Evolutionary conservation across 1,284 basidiomycete genomes (phyloP), one percentile per base, ranked within the genome.

Genomic region (Marasmius fiardii): DNA sequence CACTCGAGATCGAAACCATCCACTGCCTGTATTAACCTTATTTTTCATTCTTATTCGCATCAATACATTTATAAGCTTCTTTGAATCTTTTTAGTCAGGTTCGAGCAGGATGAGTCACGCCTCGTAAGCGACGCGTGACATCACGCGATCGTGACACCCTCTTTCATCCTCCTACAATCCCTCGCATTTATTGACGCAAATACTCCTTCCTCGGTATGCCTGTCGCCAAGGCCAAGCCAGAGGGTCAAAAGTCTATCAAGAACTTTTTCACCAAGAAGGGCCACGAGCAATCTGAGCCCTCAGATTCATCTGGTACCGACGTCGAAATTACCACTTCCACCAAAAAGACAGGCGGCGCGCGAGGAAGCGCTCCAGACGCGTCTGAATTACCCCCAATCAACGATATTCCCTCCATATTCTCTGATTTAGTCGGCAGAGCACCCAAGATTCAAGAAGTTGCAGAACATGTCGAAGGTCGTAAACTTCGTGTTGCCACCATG

Each of bases 401-500:
- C 64, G 80, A 90, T 58, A 88, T 96, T 59, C 80, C 88, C 21
- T 78, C 82, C 47, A 97, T 98, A 67, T 98, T 98, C 69, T 76
- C 79, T 53, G 92, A 98, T 70, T 81, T 98, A 51, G 83, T 94
- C 58, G 71, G 79, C 55, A 85, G 79, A 59, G 80, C 86, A n/a
- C 83, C 89, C 10, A 75, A 85, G 51, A 82, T 93, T 59, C 80
- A 83, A 62, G 70, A 78, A 1, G 82, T 94, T 35, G 88, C 86
- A 12, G 76, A 88, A 64, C 83, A 80, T 37, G 74, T 97, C 52
- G 73, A 82, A 59, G 93, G 93, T 2, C 83, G 94, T 55, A 93
- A 91, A 61, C 77, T 98, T 65, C 92, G 95, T 64, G 85, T 98
- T 43, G 95, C 95, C 1, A 98, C 95, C 11, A 98, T 98, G 95